phyloP scores from a whole-genome alignment of 352 stramenopile genomes.

The Globisporangium echinulatum region DNA sequence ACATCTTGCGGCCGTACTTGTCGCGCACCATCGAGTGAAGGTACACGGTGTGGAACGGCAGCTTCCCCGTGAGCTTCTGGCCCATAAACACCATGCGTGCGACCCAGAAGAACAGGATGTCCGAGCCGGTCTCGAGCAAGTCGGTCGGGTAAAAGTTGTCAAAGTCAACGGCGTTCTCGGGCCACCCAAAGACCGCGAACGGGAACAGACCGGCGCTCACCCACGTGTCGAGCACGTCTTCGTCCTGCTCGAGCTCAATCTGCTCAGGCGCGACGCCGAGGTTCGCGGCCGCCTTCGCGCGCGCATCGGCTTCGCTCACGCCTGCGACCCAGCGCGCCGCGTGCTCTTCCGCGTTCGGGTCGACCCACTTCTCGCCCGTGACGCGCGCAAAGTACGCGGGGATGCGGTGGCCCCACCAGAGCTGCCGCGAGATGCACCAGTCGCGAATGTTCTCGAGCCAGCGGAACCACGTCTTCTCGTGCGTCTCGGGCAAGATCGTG shows the following conservation, averaged over 20 bases:
- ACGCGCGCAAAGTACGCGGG: conserved; percentile 96
- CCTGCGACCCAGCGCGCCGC: conserved; percentile 70
- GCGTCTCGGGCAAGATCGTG: conserved; percentile 67
- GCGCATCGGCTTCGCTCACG: conserved; percentile 82
- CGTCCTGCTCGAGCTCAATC: conserved; percentile 93
- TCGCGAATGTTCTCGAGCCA: conserved; percentile 99
- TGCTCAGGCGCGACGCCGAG: conserved; percentile 48
- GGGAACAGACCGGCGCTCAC: conserved; percentile 98
- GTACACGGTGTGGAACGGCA: conserved; percentile 97
- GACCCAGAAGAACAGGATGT: conserved; percentile 99
- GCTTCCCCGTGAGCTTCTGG: conserved; percentile 94
- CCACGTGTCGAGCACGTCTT: conserved; percentile 99
- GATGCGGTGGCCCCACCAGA: conserved; percentile 99
- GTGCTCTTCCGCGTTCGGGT: conserved; percentile 63
- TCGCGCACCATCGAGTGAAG: conserved; percentile 98
- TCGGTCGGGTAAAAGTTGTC: conserved; percentile 94
- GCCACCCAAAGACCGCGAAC: conserved; percentile 83
- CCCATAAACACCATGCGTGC: conserved; percentile 96
- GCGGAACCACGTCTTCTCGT: conserved; percentile 96
- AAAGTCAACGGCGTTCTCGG: conserved; percentile 56
- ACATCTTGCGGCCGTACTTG: conserved; percentile 99
- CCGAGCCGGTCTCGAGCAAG: conserved; percentile 98
- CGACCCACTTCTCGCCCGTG: conserved; percentile 63
- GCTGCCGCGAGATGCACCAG: conserved; percentile 98
- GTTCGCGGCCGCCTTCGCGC: conserved; percentile 75